Evolutionary conservation across 2,329 filamentous ascomycete species (phyloP).

Genomic region (Cladorrhinum sp.): DNA sequence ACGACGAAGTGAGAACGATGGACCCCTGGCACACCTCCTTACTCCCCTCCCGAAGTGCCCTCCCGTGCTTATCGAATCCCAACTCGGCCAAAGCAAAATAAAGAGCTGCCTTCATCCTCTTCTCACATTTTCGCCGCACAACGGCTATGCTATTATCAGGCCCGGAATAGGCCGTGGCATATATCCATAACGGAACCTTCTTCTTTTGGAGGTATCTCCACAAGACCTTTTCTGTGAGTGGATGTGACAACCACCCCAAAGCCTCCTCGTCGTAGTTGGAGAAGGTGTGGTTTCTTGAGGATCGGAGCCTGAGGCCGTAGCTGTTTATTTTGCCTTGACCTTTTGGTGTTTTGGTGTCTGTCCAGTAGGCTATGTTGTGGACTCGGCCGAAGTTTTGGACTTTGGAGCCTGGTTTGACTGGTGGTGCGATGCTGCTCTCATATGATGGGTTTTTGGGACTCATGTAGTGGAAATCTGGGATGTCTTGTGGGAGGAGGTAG

Average conservation of each 20-base stretch:
- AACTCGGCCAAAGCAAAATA: background rate
- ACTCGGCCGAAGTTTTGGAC: background rate
- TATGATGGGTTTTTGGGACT: background rate
- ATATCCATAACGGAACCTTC: background rate
- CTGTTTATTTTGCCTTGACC: background rate
- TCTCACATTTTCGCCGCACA: background rate
- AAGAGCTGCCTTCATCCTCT: background rate
- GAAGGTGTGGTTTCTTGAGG: background rate
- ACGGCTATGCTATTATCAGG: background rate
- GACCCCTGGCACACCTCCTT: background rate
- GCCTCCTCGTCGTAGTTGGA: background rate
- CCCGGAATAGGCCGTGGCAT: background rate
- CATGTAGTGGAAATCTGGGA: background rate
- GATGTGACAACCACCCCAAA: background rate
- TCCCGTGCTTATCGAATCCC: background rate
- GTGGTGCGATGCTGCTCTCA: background rate
- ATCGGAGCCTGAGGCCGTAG: background rate
- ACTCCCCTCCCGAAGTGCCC: background rate
- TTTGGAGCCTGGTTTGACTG: background rate
- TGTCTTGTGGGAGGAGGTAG: background rate
- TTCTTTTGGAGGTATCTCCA: background rate
- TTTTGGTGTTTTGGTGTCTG: background rate
- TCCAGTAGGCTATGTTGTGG: background rate
- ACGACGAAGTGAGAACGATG: background rate
- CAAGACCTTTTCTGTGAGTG: background rate